Base-by-base conservation (phyloP, 768 basidiomycete species). In the Amanita fuliginea region DNA sequence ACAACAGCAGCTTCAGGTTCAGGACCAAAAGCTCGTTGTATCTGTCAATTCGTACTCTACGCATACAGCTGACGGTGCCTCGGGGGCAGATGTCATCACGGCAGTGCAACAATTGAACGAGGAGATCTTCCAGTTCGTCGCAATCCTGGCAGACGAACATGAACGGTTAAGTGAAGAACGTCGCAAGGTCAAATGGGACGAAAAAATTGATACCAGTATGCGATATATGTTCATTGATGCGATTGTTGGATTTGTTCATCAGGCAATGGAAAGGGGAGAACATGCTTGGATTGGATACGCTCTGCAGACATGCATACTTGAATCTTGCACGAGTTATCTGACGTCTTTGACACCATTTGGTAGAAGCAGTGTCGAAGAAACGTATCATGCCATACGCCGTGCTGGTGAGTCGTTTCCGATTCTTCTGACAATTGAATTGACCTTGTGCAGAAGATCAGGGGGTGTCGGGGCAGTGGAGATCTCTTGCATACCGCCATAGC, bases 111-210 rank as follows among this genome's bases (percentile, higher is more conserved):
- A 11, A 1, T 47, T 47, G 26, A 47, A 47, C 26, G 35, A 39
- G 13, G 46, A 47, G 35, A 30, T 47, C 21, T 47, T 39, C 35
- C 46, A 47, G 37, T 47, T 47, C 18, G 34, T 36, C 3, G 46
- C 46, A 8, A 11, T 33, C 1, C 5, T 47, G 22, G 46, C 21
- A 16, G 46, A 47, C 3, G 35, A 47, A 5, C 39, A n/a, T 26
- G 4, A 47, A 13, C 6, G 2, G 3, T 9, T 16, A 13, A 14
- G 2, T 2, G 30, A 37, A 6, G 22, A 13, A 18, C 36, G 14
- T 5, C 6, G 9, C 1, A 9, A 4, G 4, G 1, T 18, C 11
- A 18, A 7, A 3, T 37, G 22, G 8, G 5, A 18, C 4, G 19
- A 16, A 0, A 22, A n/a, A n/a, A n/a, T n/a, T n/a, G n/a, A 0